Conservation (phyloP, 2,329 filamentous ascomycete genomes). For the Xylariaceae sp. region DNA sequence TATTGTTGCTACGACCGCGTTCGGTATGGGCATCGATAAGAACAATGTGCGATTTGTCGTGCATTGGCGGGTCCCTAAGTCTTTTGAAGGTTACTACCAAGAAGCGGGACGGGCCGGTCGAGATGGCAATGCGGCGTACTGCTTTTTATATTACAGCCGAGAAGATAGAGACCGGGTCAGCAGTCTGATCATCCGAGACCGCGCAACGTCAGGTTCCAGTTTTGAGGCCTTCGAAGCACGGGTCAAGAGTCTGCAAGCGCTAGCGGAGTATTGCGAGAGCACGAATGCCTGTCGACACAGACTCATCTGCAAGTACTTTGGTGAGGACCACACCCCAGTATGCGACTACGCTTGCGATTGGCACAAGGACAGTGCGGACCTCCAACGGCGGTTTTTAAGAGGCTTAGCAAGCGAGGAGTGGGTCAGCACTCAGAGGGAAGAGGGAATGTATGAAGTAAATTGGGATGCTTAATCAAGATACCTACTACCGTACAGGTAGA, state of each 20-base stretch:
- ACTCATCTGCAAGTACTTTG: conserved; percentile 77
- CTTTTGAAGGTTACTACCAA: conserved; percentile 95
- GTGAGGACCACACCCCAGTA: conserved; percentile 59
- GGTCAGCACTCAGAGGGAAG: conserved; percentile 64
- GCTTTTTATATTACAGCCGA: conserved; percentile 87
- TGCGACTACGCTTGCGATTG: conserved; percentile 80
- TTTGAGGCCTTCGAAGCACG: conserved; percentile 55
- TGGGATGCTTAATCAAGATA: conserved; percentile 54
- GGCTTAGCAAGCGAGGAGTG: conserved; percentile 64
- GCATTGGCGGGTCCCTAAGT: conserved; percentile 92
- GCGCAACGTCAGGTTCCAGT: conserved; percentile 41
- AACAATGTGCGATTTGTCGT: conserved; percentile 92
- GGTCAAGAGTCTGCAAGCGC: conserved; percentile 64
- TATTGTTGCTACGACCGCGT: conserved; percentile 92
- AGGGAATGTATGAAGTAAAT: conserved; percentile 58
- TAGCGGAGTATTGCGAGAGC: conserved; percentile 82
- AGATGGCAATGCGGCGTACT: conserved; percentile 84
- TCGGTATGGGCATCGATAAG: conserved; percentile 98
- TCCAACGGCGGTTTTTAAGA: conserved; percentile 59
- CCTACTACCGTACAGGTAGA: too few species aligned
- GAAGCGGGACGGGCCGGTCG: conserved; percentile 90
- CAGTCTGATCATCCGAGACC: conserved; percentile 55
- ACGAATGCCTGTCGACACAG: conserved; percentile 74
- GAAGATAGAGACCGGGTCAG: conserved; percentile 80
- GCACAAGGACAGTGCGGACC: conserved; percentile 66